Base-by-base conservation (phyloP, 225 moss, liverwort and hornwort genomes). In the Physcomitrium patens region DNA sequence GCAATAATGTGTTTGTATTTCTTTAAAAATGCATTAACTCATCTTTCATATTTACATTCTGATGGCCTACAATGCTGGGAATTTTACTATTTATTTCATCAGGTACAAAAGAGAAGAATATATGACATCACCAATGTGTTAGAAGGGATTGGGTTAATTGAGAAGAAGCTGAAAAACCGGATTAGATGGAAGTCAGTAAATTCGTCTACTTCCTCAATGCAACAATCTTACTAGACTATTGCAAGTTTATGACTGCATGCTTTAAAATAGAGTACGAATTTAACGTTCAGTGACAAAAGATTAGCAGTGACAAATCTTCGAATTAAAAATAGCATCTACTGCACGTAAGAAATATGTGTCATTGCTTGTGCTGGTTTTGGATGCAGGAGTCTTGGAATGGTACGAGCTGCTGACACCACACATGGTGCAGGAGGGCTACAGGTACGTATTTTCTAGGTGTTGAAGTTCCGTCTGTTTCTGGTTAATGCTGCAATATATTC, bases 111-210 rank as follows among this genome's bases (percentile, higher is more conserved):
- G 79, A 78, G 89, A 78, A 82, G 93, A 72, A 93, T 93, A 73
- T 93, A 93, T 78, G 93, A 93, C 59, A 93, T 93, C 65, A 93
- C 93, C 14, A 93, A 93, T 80, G 93, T 93, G 1, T 67, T 93
- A 12, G 91, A 93, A 82, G 93, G 93, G 51, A 93, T 93, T 62
- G 91, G 93, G n/a, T 81, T 93, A 63, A 93, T 93, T 54, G 93
- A 93, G 78, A 93, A 93, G 79, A 93, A 93, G 79, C 53, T 93
- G 76, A 93, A 93, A 68, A 93, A 93, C 59, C 83, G 91, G 62
- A 93, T 93, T 67, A 78, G 89, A 51, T 93, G 93, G 93, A 93
- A 93, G 93, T 93, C 65, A 81, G 91, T 83, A 1, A 9, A 67
- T 66, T 48, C 19, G 20, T 28, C 16, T 18, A n/a, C 47, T 16